A percentile compares a stretch with the other conserved stretches of the same genome.
phyloP scores from a whole-genome alignment of 495 filamentous ascomycete species.

The Pseudevernia furfuracea region DNA sequence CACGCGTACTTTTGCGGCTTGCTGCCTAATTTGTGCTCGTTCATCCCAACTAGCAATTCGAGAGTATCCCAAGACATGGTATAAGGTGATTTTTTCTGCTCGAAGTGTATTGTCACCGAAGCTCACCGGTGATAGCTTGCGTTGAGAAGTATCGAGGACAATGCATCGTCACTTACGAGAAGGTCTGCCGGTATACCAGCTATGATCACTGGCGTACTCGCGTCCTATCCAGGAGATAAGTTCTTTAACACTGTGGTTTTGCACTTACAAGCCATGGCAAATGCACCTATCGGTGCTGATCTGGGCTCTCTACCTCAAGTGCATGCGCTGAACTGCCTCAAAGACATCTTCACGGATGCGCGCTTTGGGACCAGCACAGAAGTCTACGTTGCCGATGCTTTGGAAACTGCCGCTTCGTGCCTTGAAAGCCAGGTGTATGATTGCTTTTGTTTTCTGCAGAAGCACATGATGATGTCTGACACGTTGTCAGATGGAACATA shows the following conservation, averaged over 20 bases:
- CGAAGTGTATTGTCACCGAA: not conserved
- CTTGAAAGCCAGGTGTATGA: conserved; percentile 56
- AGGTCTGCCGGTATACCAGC: conserved; percentile 88
- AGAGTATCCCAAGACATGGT: conserved; percentile 46
- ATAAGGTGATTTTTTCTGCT: conserved; percentile 46
- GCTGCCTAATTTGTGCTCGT: conserved; percentile 56
- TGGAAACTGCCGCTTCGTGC: conserved; percentile 66
- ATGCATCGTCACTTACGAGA: conserved; percentile 71
- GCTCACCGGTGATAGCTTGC: conserved; percentile 41
- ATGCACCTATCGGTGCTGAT: conserved; percentile 42
- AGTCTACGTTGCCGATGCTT: conserved; percentile 57
- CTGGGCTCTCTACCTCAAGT: conserved; percentile 64
- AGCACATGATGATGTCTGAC: conserved; percentile 18
- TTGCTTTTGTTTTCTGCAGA: conserved; percentile 3
- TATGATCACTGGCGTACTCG: conserved; percentile 68
- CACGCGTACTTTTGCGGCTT: conserved; percentile 73
- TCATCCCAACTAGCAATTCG: conserved; percentile 41
- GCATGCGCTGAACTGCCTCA: conserved; percentile 85
- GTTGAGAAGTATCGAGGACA: conserved; percentile 55
- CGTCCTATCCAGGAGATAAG: conserved; percentile 39
- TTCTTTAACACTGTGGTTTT: conserved; percentile 45
- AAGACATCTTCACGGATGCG: conserved; percentile 77
- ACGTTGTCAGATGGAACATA: conserved; percentile 66
- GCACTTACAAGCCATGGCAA: conserved; percentile 52
- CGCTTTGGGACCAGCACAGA: conserved; percentile 58